phyloP scores from a whole-genome alignment of 306 rosid genomes.

The Datisca glomerata region DNA sequence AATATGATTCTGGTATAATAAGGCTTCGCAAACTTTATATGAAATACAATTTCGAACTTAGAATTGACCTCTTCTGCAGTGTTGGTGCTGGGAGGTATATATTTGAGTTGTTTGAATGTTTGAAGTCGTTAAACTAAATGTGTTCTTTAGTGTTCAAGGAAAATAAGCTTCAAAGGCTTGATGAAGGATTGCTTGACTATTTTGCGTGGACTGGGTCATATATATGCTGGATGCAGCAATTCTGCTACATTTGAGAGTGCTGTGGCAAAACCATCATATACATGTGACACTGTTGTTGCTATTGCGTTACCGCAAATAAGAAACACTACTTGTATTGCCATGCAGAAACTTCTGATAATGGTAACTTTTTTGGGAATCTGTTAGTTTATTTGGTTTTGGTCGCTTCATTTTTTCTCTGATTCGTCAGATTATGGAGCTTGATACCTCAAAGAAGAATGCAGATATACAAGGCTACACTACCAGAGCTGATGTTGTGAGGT shows the following conservation, averaged over 20 bases:
- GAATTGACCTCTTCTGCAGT: background rate
- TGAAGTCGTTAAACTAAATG: conserved; percentile 1
- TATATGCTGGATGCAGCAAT: conserved; percentile 25
- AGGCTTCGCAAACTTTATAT: background rate
- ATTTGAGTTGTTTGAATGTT: conserved; percentile 4
- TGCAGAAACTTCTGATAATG: conserved; percentile 49
- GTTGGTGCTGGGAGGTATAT: conserved; percentile 7
- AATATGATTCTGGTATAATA: conserved; percentile 54
- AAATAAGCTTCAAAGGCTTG: conserved; percentile 50
- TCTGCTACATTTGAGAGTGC: conserved; percentile 23
- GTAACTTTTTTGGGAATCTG: conserved; percentile 24
- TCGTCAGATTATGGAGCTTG: conserved; percentile 70
- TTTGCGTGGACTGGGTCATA: conserved; percentile 47
- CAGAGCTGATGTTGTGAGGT: conserved; percentile 80
- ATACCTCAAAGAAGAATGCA: conserved; percentile 56
- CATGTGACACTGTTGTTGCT: conserved; percentile 23
- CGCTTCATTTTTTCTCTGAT: conserved; percentile 15
- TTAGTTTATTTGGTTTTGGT: conserved; percentile 6
- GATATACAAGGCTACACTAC: conserved; percentile 48
- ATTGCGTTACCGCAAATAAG: conserved; percentile 50
- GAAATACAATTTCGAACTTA: background rate
- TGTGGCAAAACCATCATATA: conserved; percentile 20
- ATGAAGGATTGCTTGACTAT: conserved; percentile 51
- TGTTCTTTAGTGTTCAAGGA: conserved; percentile 64
- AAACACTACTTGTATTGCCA: conserved; percentile 37